Percentiles rank a stretch among this genome's conserved stretches.
Evolutionary conservation across 2,329 filamentous ascomycete species (phyloP).

Genomic region (Penicillium sp.): DNA sequence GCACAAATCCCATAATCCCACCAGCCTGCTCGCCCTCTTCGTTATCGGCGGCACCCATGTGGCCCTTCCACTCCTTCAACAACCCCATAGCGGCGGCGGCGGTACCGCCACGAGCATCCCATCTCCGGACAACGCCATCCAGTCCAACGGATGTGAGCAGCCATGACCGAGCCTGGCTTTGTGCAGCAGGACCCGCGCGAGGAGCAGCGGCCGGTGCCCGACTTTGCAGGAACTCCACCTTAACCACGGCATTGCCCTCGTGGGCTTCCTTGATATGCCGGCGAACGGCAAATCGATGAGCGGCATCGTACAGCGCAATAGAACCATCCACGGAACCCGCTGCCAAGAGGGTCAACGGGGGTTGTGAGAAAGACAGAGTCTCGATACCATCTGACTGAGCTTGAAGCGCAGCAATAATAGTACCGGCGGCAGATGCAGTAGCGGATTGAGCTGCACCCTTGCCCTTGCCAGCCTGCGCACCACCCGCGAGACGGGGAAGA

Average conservation of each 20-base stretch:
- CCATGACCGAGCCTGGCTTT: constrained; percentile 51
- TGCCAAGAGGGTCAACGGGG: constrained; percentile 58
- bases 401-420: constrained; percentile 77
- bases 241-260: constrained; percentile 84
- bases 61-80: constrained; percentile 83
- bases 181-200: constrained; percentile 22
- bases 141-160: constrained; percentile 83
- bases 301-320: constrained; percentile 82
- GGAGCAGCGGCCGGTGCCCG: constrained; percentile 32
- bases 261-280: constrained; percentile 77
- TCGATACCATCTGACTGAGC: constrained; percentile 77
- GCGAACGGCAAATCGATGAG: constrained; percentile 80
- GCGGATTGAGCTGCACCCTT: constrained; percentile 43
- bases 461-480: constrained; percentile 45
- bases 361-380: constrained; percentile 61
- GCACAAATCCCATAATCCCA: constrained; percentile 85
- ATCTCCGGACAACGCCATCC: constrained; percentile 83
- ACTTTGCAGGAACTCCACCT: constrained; percentile 74
- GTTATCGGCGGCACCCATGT: constrained; percentile 47
- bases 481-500: constrained; percentile 60
- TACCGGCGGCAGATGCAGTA: constrained; percentile 51
- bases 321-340: constrained; percentile 61
- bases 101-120: constrained; percentile 72
- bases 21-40: constrained; percentile 71
- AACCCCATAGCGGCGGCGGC: constrained; percentile 64